phyloP scores from a whole-genome alignment of 768 basidiomycete genomes.

The Trametes punicea region DNA sequence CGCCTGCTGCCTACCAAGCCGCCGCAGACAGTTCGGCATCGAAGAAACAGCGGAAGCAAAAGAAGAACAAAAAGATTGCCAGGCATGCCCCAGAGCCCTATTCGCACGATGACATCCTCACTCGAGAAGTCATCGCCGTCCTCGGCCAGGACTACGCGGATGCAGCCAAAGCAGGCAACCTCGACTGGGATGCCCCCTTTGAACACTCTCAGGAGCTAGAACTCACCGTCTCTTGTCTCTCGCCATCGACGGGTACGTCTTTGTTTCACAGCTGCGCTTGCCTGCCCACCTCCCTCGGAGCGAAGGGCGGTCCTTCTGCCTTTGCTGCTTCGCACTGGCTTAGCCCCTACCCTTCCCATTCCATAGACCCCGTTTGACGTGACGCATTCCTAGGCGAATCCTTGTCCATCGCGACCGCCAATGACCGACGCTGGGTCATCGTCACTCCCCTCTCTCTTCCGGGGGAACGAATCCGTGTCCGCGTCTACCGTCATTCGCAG shows the following conservation, averaged over 20 bases:
- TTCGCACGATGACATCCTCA: conserved; percentile 72
- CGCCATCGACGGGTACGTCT: conserved; percentile 52
- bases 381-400: conserved; percentile 52
- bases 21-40: conserved; percentile 1
- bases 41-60: conserved; percentile 15
- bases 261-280: too few species aligned
- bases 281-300: too few species aligned
- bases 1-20: not conserved
- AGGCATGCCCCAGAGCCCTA: conserved; percentile 54
- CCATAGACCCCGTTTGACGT: not conserved
- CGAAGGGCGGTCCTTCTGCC: not conserved
- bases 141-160: conserved; percentile 61
- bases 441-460: conserved; percentile 83
- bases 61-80: conserved; percentile 34
- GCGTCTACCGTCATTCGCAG: conserved; percentile 66
- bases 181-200: conserved; percentile 60
- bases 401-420: conserved; percentile 49
- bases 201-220: conserved; percentile 53
- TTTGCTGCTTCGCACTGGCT: not conserved
- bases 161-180: conserved; percentile 42
- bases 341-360: not conserved
- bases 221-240: conserved; percentile 56
- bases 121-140: conserved; percentile 64
- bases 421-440: conserved; percentile 70
- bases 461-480: conserved; percentile 71